A percentile compares a stretch with the other conserved stretches of the same genome.
These are phyloP conservation scores for Syncephalastrum racemosum DNA, from an alignment of 371 early-diverging fungal genomes.

Conservation along the genomic window DNA sequence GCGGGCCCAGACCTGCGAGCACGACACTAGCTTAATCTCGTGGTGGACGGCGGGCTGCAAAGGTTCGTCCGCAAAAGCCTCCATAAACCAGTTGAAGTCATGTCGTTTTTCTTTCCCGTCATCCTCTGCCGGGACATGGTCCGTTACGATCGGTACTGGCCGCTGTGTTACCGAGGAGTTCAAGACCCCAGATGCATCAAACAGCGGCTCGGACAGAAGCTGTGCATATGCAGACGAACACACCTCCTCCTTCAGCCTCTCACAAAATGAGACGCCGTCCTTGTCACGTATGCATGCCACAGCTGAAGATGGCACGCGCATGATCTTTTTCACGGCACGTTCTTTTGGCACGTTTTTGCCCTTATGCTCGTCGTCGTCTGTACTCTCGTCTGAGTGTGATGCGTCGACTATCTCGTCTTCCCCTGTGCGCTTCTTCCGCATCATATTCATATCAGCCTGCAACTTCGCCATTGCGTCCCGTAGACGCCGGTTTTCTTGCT, in stretches of 20 bases:
- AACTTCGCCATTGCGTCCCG: conserved; percentile 19
- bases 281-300: conserved; percentile 47
- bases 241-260: conserved; percentile 46
- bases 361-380: conserved; percentile 1
- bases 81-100: conserved; percentile 12
- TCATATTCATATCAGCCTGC: conserved; percentile 24
- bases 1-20: conserved; percentile 43
- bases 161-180: conserved; percentile 32
- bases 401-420: neutral
- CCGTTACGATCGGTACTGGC: conserved; percentile 46
- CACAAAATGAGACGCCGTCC: conserved; percentile 48
- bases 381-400: neutral
- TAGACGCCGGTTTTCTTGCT: conserved; percentile 33
- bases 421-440: neutral
- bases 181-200: conserved; percentile 39
- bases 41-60: neutral
- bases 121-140: conserved; percentile 2
- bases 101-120: neutral
- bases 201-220: conserved; percentile 45
- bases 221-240: conserved; percentile 46
- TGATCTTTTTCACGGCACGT: conserved; percentile 7
- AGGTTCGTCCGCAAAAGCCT: conserved; percentile 13
- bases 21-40: conserved; percentile 11
- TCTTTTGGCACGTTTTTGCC: conserved; percentile 1
- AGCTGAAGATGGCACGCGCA: conserved; percentile 27